Percentiles rank a stretch among this genome's conserved stretches.
Conservation (phyloP, 306 rosid species). For the Vigna mungo region DNA sequence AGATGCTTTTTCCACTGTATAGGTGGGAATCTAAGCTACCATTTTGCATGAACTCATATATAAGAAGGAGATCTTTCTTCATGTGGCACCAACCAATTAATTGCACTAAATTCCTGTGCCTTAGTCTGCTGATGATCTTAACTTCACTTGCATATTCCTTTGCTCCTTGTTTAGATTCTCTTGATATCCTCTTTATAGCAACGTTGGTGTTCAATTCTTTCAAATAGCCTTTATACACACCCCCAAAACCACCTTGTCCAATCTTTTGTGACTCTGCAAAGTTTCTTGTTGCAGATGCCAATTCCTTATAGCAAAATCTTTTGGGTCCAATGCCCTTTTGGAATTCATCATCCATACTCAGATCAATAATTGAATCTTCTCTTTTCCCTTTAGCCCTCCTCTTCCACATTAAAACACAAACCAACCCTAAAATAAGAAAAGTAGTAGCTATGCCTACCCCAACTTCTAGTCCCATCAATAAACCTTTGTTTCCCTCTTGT, state of each 20-base stretch:
- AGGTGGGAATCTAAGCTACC: conserved; percentile 49
- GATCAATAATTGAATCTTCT: not conserved
- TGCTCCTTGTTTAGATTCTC: conserved; percentile 39
- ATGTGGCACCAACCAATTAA: conserved; percentile 53
- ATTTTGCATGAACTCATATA: conserved; percentile 47
- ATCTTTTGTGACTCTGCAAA: conserved; percentile 41
- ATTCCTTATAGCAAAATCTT: conserved; percentile 2
- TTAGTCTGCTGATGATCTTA: conserved; percentile 38
- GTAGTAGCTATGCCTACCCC: not conserved
- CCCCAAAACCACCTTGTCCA: conserved; percentile 53
- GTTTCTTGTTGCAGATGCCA: conserved; percentile 40
- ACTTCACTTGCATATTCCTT: conserved; percentile 48
- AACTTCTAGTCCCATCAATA: not conserved
- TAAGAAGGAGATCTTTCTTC: conserved; percentile 36
- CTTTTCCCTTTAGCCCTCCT: conserved; percentile 4
- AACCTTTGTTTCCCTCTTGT: not conserved
- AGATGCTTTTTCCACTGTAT: conserved; percentile 6
- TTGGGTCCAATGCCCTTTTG: conserved; percentile 21
- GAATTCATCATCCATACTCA: conserved; percentile 16
- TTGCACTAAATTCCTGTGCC: conserved; percentile 49
- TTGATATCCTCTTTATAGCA: conserved; percentile 47
- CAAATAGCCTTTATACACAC: conserved; percentile 43
- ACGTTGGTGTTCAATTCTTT: conserved; percentile 14
- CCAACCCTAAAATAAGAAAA: not conserved
- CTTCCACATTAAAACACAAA: conserved; percentile 19